These are phyloP conservation scores for Backusella morwellensis DNA, from an alignment of 192 early-diverging fungal species.

Conservation along the genomic window DNA sequence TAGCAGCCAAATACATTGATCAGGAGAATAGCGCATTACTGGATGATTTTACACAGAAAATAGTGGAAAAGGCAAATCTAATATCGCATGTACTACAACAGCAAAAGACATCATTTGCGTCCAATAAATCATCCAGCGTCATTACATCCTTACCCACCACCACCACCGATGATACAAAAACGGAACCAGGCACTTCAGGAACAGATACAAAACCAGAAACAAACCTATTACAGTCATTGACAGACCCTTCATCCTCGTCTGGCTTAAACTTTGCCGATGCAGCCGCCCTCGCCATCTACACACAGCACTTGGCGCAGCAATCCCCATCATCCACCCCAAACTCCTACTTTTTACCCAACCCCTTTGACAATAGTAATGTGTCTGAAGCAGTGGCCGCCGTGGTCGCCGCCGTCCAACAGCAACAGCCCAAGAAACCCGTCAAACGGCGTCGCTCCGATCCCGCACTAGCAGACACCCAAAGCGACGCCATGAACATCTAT, in stretches of 20 bases:
- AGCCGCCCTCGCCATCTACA: constrained; percentile 26
- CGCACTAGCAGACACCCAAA: constrained; percentile 19
- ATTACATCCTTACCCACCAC: not conserved
- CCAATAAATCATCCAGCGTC: not conserved
- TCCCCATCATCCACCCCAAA: not conserved
- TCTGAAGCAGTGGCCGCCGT: constrained; percentile 18
- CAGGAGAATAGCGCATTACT: constrained; percentile 21
- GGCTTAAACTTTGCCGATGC: constrained; percentile 27
- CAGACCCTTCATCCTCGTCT: not conserved
- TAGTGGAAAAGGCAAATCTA: constrained; percentile 21
- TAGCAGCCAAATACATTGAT: constrained; percentile 32
- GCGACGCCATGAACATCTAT: constrained; percentile 31
- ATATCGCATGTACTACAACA: constrained; percentile 8
- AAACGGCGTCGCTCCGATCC: constrained; percentile 23
- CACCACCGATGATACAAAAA: not conserved
- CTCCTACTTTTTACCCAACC: constrained; percentile 12
- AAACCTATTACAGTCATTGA: not conserved
- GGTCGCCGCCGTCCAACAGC: constrained; percentile 12
- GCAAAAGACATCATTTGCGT: not conserved
- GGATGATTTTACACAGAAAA: constrained; percentile 24
- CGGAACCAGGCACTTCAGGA: not conserved
- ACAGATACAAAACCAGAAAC: not conserved
- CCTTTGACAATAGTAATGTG: constrained; percentile 16
- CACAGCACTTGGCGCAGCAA: constrained; percentile 24
- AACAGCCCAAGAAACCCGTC: not conserved